Evolutionary conservation across 1,139 yeast species (phyloP), one percentile per base, ranked within the genome.

Genomic region (Scheffersomyces insectosa): DNA sequence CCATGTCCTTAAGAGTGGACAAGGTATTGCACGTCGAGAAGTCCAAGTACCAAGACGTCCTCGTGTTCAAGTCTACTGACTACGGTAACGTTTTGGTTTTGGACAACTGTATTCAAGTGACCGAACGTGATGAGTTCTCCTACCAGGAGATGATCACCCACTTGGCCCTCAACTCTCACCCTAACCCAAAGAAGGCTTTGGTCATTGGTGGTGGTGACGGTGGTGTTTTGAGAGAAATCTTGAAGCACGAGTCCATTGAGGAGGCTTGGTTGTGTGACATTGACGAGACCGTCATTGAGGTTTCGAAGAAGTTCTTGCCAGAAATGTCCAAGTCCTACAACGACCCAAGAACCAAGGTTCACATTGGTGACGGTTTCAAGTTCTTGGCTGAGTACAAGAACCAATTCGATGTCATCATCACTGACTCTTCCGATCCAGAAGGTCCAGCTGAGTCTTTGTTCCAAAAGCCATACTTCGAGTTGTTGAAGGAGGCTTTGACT

Each of bases 141-240:
- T 88, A 88, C 74, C 97, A 90, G 72, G 97, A 90, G 68, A 88
- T 90, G 96, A 90, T 90, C 65, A 72, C 96, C 35, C 97, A 90
- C 68, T 75, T 90, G 60, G 95, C 96, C 11, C 62, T 90, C 69
- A 87, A 86, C 79, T 82, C 95, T 37, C 97, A 90, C 71, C 90
- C 95, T 47, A 79, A 85, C 70, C 97, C 97, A 42, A 87, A 86
- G 75, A 83, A 78, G 62, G 97, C 93, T 28, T 75, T 90, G 50
- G 96, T 90, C 46, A 85, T 90, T 62, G 97, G 97, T 46, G 97
- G 97, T 52, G 97, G 97, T 57, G 97, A 90, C 62, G 97, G 97
- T 57, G 97, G 97, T 65, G 97, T 90, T 45, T 77, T 90, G 60
- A 80, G 97, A 68, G 97, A 90, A 69, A 81, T 89, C 62, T 87